phyloP scores from a whole-genome alignment of 225 moss, liverwort and hornwort species.

The Rhytidiadelphus loreus region DNA sequence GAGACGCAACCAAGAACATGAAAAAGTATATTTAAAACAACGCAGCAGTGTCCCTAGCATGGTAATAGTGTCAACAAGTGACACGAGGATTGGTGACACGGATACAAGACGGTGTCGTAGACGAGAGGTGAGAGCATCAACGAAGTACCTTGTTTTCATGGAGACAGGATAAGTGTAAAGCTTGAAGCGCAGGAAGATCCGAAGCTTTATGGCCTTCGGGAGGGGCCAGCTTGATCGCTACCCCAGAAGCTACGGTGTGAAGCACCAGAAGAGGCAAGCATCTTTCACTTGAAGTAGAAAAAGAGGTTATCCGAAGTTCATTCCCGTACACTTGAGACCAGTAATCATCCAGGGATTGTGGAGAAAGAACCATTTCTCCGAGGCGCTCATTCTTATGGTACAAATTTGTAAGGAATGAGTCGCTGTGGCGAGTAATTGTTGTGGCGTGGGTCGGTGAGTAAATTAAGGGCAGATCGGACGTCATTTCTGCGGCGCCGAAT shows the following conservation, averaged over 20 bases:
- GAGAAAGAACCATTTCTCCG: constrained; percentile 76
- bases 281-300: constrained; percentile 78
- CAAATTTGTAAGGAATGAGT: constrained; percentile 54
- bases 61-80: background rate
- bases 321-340: constrained; percentile 56
- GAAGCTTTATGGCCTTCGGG: constrained; percentile 35
- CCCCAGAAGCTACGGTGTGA: constrained; percentile 64
- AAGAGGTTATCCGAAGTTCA: constrained; percentile 65
- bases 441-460: constrained; percentile 41
- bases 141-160: constrained; percentile 68
- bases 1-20: background rate
- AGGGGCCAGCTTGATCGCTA: constrained; percentile 70
- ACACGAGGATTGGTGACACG: background rate
- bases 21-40: background rate
- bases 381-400: constrained; percentile 61
- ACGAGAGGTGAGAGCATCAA: background rate
- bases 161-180: constrained; percentile 64
- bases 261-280: constrained; percentile 79
- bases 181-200: constrained; percentile 55
- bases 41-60: background rate
- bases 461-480: constrained; percentile 35
- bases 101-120: background rate
- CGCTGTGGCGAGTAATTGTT: constrained; percentile 41
- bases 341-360: constrained; percentile 67
- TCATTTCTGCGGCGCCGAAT: constrained; percentile 13